These are phyloP conservation scores for Dioscorea zingiberensis DNA, from an alignment of 106 monocot genomes.

Conservation along the genomic window DNA sequence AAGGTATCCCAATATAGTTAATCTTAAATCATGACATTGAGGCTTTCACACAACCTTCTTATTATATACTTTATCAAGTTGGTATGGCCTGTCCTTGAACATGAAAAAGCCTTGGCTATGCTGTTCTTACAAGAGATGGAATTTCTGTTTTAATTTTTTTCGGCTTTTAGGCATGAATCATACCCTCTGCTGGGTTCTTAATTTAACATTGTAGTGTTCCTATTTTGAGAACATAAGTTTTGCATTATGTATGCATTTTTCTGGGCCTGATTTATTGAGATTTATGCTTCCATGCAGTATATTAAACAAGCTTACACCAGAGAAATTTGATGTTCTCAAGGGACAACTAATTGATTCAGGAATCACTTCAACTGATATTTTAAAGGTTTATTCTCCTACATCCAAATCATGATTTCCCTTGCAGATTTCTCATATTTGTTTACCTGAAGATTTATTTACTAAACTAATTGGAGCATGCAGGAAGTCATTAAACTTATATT, in stretches of 20 bases:
- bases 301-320: conserved; percentile 77
- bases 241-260: too few species aligned
- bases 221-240: too few species aligned
- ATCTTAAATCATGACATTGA: too few species aligned
- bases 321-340: conserved; percentile 85
- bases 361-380: conserved; percentile 67
- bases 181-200: neutral
- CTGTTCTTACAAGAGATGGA: too few species aligned
- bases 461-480: conserved; percentile 13
- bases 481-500: conserved; percentile 54
- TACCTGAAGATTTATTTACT: neutral
- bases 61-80: too few species aligned
- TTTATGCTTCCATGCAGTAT: conserved; percentile 38
- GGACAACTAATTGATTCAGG: conserved; percentile 66
- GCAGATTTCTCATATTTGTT: too few species aligned
- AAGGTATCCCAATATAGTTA: too few species aligned
- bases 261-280: neutral
- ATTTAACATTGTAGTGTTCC: neutral
- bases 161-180: neutral
- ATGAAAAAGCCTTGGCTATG: too few species aligned
- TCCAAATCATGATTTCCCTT: neutral
- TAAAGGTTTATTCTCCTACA: conserved; percentile 44
- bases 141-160: neutral
- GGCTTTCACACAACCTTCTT: too few species aligned
- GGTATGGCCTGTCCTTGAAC: too few species aligned